Evolutionary conservation across 352 stramenopile genomes (phyloP).

Genomic region (Globisporangium spiculum): DNA sequence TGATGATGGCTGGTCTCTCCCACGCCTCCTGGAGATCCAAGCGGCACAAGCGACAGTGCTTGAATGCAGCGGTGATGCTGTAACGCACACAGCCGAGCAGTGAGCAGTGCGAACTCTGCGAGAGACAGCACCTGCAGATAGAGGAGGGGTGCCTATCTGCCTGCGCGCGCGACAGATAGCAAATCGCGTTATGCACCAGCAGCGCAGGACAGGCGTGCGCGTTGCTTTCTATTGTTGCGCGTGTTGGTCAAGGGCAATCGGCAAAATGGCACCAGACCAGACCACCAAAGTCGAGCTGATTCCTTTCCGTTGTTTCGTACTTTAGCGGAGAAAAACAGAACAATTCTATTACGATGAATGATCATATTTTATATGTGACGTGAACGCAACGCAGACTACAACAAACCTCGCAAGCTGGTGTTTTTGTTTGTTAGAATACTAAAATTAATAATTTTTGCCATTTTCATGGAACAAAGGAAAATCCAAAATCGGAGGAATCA

Average conservation of each 20-base stretch:
- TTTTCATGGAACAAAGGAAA: too few species aligned
- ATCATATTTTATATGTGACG: not conserved
- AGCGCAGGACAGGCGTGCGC: not conserved
- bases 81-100: not conserved
- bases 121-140: not conserved
- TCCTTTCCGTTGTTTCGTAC: not conserved
- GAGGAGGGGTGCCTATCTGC: not conserved
- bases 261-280: conserved; percentile 5
- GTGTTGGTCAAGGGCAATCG: conserved; percentile 1
- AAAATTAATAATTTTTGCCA: not conserved
- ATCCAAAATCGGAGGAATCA: too few species aligned
- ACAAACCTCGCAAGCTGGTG: not conserved
- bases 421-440: not conserved
- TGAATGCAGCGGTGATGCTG: not conserved
- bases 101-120: too few species aligned
- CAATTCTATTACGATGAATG: not conserved
- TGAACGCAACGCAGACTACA: not conserved
- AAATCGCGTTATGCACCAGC: not conserved
- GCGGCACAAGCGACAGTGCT: not conserved
- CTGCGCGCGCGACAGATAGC: not conserved
- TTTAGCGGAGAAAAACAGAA: not conserved
- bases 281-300: not conserved
- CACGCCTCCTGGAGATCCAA: conserved; percentile 9
- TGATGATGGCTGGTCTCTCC: conserved; percentile 8
- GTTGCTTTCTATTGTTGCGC: conserved; percentile 1